Base-by-base conservation (phyloP, 352 stramenopile genomes). In the Pythium guiyangense region DNA sequence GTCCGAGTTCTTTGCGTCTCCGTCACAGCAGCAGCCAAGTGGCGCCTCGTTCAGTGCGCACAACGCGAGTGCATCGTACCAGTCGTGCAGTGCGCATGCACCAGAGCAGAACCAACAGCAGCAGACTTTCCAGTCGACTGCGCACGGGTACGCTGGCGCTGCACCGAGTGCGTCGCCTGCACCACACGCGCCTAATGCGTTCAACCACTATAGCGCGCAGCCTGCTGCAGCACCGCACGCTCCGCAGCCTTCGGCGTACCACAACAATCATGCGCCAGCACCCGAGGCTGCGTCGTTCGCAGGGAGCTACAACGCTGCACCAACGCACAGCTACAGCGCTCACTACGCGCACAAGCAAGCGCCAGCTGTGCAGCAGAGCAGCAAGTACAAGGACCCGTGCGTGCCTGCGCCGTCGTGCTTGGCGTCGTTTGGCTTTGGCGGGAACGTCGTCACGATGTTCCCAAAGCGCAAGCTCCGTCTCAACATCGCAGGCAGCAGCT, bases 391-490 rank as follows among this genome's bases (percentile, higher is more conserved):
- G 66, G 86, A 96, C 34, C 86, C 86, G 18, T 89, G 73, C 18
- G 73, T 88, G 40, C 69, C 81, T 8, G 77, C 83, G 6, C 81
- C 83, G 15, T 92, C 80, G 9, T 93, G 83, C 49, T 62, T 96
- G 14, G 73, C 70, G 2, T 85, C 84, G 9, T 94, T 96, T 59
- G 86, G 86, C 27, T 96, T 96, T 69, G 86, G 86, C 66, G 86
- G 86, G 12, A 96, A 91, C 50, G 69, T 94, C n/a, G 85, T 88
- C 48, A 92, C 80, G 8, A 96, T 96, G 86, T 91, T 94, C 64
- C 86, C 86, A 0, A 92, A 91, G 62, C 75, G 82, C 52, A 94
- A 96, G 53, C 51, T 94, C 56, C 81, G 81, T 5, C 55, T 93
- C 25, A 92, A 88, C 52, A 79, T 76, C 51, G 70, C 73, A 18